Evolutionary conservation across 2,329 filamentous ascomycete genomes (phyloP).

Genomic region (Dactylellina leptospora): DNA sequence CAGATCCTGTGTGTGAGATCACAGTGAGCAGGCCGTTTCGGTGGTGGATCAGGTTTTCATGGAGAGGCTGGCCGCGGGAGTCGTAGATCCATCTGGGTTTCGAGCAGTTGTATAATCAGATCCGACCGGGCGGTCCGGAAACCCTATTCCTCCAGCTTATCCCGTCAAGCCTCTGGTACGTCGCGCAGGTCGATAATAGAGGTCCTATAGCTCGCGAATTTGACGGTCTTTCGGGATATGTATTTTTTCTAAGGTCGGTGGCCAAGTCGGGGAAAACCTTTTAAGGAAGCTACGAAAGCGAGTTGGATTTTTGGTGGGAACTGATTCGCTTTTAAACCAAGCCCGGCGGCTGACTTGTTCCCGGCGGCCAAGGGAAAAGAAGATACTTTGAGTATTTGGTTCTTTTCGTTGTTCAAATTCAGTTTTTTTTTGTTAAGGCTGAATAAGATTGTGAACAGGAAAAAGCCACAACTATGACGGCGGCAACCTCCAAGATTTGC

Average conservation of each 20-base stretch:
- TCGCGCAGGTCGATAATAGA: not conserved
- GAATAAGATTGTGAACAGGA: slow-evolving; percentile 36
- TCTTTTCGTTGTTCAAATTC: slow-evolving; percentile 19
- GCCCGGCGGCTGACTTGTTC: slow-evolving; percentile 42
- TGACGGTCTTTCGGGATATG: slow-evolving; percentile 16
- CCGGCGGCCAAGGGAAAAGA: slow-evolving; percentile 27
- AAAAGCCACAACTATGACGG: slow-evolving; percentile 38
- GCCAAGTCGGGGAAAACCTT: slow-evolving; percentile 30
- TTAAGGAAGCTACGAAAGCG: slow-evolving; percentile 26
- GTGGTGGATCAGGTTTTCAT: slow-evolving; percentile 31
- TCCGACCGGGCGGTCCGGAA: slow-evolving; percentile 29
- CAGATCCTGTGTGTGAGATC: slow-evolving; percentile 19
- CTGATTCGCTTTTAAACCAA: slow-evolving; percentile 51
- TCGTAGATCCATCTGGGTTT: slow-evolving; percentile 25
- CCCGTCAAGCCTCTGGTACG: slow-evolving; percentile 3
- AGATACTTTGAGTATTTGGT: slow-evolving; percentile 31
- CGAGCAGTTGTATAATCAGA: slow-evolving; percentile 28
- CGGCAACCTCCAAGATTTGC: slow-evolving; percentile 35
- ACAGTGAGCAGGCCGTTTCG: slow-evolving; percentile 21
- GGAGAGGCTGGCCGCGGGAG: slow-evolving; percentile 28
- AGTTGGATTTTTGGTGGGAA: slow-evolving; percentile 38
- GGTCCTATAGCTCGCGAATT: slow-evolving; percentile 1
- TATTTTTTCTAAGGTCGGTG: slow-evolving; percentile 19
- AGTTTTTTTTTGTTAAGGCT: slow-evolving; percentile 30
- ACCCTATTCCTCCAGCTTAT: slow-evolving; percentile 23